Evolutionary conservation across 2,329 filamentous ascomycete species (phyloP), one percentile per base, ranked within the genome.

Genomic region (Knoxdaviesia proteae): DNA sequence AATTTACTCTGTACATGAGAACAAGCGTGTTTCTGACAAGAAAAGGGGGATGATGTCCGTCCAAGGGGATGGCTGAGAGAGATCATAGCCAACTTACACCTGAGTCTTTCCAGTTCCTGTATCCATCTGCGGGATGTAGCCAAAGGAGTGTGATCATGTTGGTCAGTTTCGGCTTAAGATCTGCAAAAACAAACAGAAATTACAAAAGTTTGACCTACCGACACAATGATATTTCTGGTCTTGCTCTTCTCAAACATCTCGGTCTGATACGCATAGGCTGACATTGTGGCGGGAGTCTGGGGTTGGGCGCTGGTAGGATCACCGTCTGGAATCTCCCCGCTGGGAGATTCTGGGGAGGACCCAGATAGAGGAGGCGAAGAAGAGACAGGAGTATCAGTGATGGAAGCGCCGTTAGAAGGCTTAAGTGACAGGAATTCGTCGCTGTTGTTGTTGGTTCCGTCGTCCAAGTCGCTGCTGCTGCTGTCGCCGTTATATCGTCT

Each of bases 21-120:
- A 20, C 20, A 20, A 20, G 20, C 34, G 2, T 3, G 11, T 36
- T 11, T 9, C 34, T 11, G 34, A 11, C 34, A 9, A 11, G 3
- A 3, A 11, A 3, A 36, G 3, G 34, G 11, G 8, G 11, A 9
- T 9, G 34, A 36, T 9, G 9, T 11, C 34, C 34, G 9, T 36
- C 34, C 34, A 9, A 36, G 11, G 34, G 3, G 34, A 36, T 10
- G 30, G 39, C 11, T 40, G 8, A 7, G 39, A 40, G 33, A 40
- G 31, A 34, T 7, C 8, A 37, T n/a, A 34, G 39, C 37, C 7
- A 10, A 58, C 68, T 58, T 67, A 83, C 79, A 86, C 71, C 49
- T 80, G 75, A 3, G 81, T 86, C 55, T 87, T 87, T 2, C 81
- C 81, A 48, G 72, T 83, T 1, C 81, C 81, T 0, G 81, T 87